Evolutionary conservation across 176 grass and related monocot species (phyloP), one percentile per base, ranked within the genome.

Genomic region (Themeda triandra): DNA sequence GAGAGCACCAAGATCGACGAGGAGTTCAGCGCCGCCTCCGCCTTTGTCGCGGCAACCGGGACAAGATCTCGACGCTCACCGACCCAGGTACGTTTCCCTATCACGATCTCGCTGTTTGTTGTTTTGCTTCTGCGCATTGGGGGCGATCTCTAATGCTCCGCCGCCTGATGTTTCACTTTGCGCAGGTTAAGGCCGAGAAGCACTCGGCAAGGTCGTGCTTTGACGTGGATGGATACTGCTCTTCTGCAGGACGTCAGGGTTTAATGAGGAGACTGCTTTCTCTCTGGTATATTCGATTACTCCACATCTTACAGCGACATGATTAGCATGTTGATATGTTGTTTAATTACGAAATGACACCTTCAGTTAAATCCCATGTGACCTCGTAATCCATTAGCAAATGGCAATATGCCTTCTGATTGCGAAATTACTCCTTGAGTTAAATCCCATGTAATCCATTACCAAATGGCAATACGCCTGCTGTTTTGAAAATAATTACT

Each of bases 1-100:
- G 96, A 99, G 56, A 94, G 93, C 90, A 99, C 93, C 19, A 91
- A 96, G 76, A 86, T 96, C 29, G 93, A 99, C 56, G 96, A 99
- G 86, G 91, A 88, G 59, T 99, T 99, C 83, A 96, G 88, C 42
- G 89, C 91, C 7, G 93, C 96, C 7, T 90, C 91, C 17, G 87
- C 96, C 66, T 99, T 99, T 56, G 89, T 99, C 54, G 93, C 93
- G 6, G 85, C 96, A n/a, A n/a, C 32, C 32, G 32, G 32, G 32
- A 33, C 32, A 4, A 33, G 32, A 33, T 33, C 32, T 33, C 32
- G 3, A 33, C 32, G 32, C 32, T 33, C 32, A 33, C 32, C 32
- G 32, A 33, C 32, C 32, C 32, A 33, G 32, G 32, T 33, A 33
- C 32, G 32, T 33, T 33, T 4, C 32, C 32, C 32, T 33, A 4